These are phyloP conservation scores for Pleurostoma richardsiae DNA, from an alignment of 2,329 filamentous ascomycete genomes.

Conservation along the genomic window DNA sequence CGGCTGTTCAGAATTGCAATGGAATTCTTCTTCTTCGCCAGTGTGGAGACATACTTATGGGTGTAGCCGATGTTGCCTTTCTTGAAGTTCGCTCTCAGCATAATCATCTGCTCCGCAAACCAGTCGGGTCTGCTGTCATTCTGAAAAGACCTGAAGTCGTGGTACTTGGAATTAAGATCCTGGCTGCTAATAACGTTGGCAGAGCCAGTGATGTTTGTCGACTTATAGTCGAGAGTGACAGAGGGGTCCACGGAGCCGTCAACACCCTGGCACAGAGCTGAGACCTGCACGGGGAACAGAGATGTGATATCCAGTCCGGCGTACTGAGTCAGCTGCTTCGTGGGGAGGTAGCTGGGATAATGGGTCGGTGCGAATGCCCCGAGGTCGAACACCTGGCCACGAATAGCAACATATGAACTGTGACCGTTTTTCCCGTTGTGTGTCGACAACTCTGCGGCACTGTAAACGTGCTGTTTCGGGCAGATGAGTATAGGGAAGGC, in stretches of 20 bases:
- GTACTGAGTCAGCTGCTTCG: conserved; percentile 68
- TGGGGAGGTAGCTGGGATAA: conserved; percentile 63
- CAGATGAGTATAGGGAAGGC: conserved; percentile 85
- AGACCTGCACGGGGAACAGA: conserved; percentile 92
- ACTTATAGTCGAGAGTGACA: conserved; percentile 81
- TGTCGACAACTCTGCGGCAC: conserved; percentile 65
- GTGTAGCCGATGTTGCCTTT: conserved; percentile 88
- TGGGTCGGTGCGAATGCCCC: conserved; percentile 68
- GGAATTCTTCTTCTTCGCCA: conserved; percentile 56
- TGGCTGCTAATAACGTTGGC: conserved; percentile 58
- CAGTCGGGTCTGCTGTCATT: conserved; percentile 83
- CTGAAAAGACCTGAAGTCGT: conserved; percentile 84
- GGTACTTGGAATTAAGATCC: conserved; percentile 75
- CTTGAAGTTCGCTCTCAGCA: conserved; percentile 71
- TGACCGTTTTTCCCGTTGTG: conserved; percentile 67
- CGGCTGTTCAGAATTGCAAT: conserved; percentile 75
- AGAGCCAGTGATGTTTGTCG: conserved; percentile 67
- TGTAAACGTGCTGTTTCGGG: conserved; percentile 85
- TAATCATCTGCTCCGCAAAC: conserved; percentile 85
- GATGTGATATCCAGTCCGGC: conserved; percentile 81
- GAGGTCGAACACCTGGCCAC: conserved; percentile 85
- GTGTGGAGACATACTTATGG: conserved; percentile 65
- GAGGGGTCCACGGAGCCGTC: conserved; percentile 59
- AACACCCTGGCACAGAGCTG: conserved; percentile 78
- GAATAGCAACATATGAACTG: conserved; percentile 70